Evolutionary conservation across 768 basidiomycete species (phyloP).

Genomic region (Termitomyces sp.): DNA sequence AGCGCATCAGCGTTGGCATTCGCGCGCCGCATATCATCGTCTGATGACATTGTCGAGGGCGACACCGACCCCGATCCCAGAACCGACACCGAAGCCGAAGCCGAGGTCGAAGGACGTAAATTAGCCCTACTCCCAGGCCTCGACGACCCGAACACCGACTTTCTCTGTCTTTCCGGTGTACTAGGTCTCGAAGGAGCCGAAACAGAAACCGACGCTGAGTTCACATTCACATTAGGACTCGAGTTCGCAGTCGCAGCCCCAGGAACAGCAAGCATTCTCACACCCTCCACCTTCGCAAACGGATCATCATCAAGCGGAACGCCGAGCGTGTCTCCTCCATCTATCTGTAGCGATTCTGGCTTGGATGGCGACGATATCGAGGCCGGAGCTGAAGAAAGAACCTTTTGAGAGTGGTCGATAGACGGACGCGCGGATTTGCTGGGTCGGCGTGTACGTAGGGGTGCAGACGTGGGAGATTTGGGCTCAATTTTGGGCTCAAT

Average conservation of each 20-base stretch:
- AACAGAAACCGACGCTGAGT: not conserved
- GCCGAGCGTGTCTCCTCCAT: constrained; percentile 27
- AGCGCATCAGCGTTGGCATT: not conserved
- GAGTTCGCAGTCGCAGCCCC: not conserved
- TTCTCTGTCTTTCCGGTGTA: too few species aligned
- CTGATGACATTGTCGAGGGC: not conserved
- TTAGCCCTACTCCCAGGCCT: constrained; percentile 1
- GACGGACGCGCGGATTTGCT: not conserved
- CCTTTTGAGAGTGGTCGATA: not conserved
- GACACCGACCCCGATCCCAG: not conserved
- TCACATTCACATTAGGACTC: constrained; percentile 2
- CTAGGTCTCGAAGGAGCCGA: too few species aligned
- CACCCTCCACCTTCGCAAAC: constrained; percentile 54
- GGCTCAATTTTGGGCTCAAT: too few species aligned
- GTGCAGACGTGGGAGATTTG: not conserved
- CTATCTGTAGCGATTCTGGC: constrained; percentile 22
- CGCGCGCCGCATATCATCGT: not conserved
- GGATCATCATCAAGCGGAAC: constrained; percentile 49
- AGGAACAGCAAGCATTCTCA: constrained; percentile 38
- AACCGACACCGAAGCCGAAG: too few species aligned
- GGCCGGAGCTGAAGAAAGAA: not conserved
- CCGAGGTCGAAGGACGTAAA: not conserved
- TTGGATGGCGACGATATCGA: constrained; percentile 10
- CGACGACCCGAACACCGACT: not conserved
- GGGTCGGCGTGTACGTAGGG: not conserved